These are phyloP conservation scores for Acmispon strigosus DNA, from an alignment of 306 rosid species.

Conservation along the genomic window DNA sequence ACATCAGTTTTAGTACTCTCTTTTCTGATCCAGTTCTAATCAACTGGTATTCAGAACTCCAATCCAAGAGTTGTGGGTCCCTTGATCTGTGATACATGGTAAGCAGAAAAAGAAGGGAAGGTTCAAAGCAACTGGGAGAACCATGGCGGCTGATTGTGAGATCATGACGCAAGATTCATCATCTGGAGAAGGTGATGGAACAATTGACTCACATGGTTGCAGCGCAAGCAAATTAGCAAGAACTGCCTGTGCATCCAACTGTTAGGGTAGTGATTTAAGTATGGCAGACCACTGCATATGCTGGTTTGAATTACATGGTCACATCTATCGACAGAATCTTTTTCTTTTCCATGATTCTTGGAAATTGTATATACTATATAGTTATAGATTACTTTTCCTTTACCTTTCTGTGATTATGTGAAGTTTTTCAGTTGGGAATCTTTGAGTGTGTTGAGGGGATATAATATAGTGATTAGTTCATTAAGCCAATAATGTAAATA, in stretches of 20 bases:
- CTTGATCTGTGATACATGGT: too few relatives aligned
- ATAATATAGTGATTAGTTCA: background rate
- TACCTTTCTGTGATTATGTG: background rate
- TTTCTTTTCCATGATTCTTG: background rate
- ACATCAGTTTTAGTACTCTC: too few relatives aligned
- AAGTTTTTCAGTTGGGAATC: background rate
- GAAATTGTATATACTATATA: background rate
- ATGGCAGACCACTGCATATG: background rate
- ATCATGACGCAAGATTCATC: too few relatives aligned
- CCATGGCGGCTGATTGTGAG: too few relatives aligned
- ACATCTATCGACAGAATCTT: background rate
- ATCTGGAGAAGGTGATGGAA: too few relatives aligned
- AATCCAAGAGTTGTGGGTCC: too few relatives aligned
- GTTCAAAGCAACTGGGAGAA: too few relatives aligned
- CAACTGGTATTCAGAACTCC: too few relatives aligned
- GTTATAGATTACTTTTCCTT: background rate
- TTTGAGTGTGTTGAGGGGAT: background rate
- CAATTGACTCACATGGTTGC: too few relatives aligned
- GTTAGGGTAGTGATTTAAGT: constrained; percentile 3
- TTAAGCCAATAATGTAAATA: background rate
- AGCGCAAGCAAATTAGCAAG: too few relatives aligned
- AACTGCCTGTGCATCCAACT: background rate
- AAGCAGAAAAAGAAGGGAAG: too few relatives aligned
- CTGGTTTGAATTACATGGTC: background rate
- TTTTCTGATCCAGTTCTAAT: too few relatives aligned